Percentiles rank a stretch among this genome's conserved stretches.
These are phyloP conservation scores for Penicillium psychrofluorescens DNA, from an alignment of 495 filamentous ascomycete genomes.

Conservation along the genomic window DNA sequence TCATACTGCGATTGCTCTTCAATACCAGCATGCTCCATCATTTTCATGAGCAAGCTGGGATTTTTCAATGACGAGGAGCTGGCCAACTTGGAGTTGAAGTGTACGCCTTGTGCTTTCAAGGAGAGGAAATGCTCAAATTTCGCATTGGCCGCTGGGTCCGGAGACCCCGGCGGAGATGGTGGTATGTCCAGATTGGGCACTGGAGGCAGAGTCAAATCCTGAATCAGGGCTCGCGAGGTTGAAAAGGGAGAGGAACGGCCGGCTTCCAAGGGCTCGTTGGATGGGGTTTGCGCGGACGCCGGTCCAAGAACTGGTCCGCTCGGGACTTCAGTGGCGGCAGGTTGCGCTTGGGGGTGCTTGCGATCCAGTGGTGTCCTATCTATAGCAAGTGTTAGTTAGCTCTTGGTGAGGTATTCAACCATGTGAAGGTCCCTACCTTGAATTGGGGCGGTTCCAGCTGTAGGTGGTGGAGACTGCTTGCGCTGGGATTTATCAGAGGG, in stretches of 20 bases:
- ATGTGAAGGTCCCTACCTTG: too few species aligned
- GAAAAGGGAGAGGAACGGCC: conserved; percentile 64
- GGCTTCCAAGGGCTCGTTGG: conserved; percentile 9
- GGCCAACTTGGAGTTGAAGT: conserved; percentile 83
- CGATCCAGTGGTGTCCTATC: neutral
- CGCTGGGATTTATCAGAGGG: neutral
- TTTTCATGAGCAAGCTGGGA: conserved; percentile 68
- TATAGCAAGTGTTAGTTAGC: conserved; percentile 8
- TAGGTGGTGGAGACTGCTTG: conserved; percentile 2
- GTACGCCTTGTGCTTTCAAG: conserved; percentile 76
- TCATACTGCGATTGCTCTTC: conserved; percentile 62
- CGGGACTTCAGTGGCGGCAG: conserved; percentile 5
- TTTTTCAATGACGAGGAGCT: conserved; percentile 67
- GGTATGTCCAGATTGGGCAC: conserved; percentile 75
- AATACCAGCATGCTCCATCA: conserved; percentile 76
- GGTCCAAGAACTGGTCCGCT: conserved; percentile 42
- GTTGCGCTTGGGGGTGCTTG: neutral
- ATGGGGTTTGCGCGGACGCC: conserved; percentile 12
- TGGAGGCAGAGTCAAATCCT: conserved; percentile 79
- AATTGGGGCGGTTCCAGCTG: too few species aligned
- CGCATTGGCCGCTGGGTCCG: conserved; percentile 51
- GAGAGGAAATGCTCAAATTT: conserved; percentile 81
- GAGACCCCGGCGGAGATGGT: conserved; percentile 72
- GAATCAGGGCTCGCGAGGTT: conserved; percentile 56
- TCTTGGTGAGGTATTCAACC: neutral